phyloP scores from a whole-genome alignment of 805 yeast genomes.

The Candida hungchunana region DNA sequence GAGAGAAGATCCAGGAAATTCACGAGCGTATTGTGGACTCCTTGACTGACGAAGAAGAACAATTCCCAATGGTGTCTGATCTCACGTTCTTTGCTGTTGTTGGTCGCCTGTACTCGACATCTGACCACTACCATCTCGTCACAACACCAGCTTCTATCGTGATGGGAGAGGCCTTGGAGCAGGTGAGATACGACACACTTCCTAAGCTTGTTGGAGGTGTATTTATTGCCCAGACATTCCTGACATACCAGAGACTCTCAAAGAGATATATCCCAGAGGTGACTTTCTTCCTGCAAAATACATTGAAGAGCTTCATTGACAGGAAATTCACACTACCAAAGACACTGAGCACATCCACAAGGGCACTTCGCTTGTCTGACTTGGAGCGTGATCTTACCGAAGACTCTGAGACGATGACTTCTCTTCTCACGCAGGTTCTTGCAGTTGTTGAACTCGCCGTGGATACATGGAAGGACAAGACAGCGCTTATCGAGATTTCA shows the following conservation, averaged over 20 bases:
- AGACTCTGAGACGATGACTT: conserved; percentile 26
- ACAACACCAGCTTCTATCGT: conserved; percentile 79
- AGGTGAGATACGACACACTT: conserved; percentile 37
- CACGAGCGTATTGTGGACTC: conserved; percentile 45
- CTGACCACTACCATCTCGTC: conserved; percentile 91
- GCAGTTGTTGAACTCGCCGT: conserved; percentile 29
- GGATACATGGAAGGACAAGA: conserved; percentile 57
- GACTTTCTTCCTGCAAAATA: conserved; percentile 49
- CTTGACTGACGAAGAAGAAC: conserved; percentile 25
- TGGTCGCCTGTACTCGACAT: conserved; percentile 83
- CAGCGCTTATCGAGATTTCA: conserved; percentile 57
- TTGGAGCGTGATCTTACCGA: conserved; percentile 22
- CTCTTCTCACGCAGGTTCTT: conserved; percentile 28
- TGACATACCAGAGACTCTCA: conserved; percentile 74
- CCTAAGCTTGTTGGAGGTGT: conserved; percentile 53
- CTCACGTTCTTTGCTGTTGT: conserved; percentile 63
- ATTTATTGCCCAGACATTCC: conserved; percentile 57
- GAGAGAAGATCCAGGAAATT: conserved; percentile 51
- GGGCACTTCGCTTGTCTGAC: conserved; percentile 19
- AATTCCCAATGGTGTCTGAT: conserved; percentile 47
- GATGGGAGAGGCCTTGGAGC: conserved; percentile 66
- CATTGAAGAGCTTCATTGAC: conserved; percentile 34
- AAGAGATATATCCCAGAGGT: conserved; percentile 84
- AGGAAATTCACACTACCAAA: conserved; percentile 24
- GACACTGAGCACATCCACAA: conserved; percentile 3